Conservation (phyloP, 768 basidiomycete genomes). For the Termitomyces sp. region DNA sequence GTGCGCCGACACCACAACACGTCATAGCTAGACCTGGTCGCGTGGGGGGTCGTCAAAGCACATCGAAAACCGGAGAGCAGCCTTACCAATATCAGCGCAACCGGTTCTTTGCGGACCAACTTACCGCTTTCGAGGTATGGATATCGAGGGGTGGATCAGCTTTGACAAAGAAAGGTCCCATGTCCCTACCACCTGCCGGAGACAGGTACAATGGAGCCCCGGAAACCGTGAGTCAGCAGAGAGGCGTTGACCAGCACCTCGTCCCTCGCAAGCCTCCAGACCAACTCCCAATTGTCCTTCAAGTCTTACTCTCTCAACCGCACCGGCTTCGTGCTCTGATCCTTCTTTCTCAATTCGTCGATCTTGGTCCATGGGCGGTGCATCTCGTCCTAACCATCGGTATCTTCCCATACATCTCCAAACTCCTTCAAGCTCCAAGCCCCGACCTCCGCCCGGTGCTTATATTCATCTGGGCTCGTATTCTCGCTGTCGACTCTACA, state of each 20-base stretch:
- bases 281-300: conserved; percentile 95
- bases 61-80: conserved; percentile 28
- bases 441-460: conserved; percentile 94
- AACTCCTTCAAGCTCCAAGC: conserved; percentile 91
- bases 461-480: conserved; percentile 98
- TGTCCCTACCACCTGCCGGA: conserved; percentile 56
- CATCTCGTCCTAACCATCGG: conserved; percentile 94
- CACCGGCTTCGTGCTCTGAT: conserved; percentile 95
- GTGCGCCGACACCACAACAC: conserved; percentile 19
- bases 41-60: conserved; percentile 24
- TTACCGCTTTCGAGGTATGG: conserved; percentile 98
- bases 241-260: conserved; percentile 35
- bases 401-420: conserved; percentile 97
- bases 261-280: conserved; percentile 92
- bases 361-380: conserved; percentile 98
- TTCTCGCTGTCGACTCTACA: conserved; percentile 91
- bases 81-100: conserved; percentile 78
- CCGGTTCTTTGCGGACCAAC: conserved; percentile 91
- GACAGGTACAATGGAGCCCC: conserved; percentile 20
- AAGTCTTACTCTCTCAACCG: conserved; percentile 93
- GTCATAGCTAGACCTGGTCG: conserved; percentile 33
- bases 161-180: conserved; percentile 67
- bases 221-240: conserved; percentile 13
- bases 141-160: conserved; percentile 90
- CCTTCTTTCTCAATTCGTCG: conserved; percentile 94